phyloP scores from a whole-genome alignment of 352 stramenopile genomes.

The Phytophthora foliorum region DNA sequence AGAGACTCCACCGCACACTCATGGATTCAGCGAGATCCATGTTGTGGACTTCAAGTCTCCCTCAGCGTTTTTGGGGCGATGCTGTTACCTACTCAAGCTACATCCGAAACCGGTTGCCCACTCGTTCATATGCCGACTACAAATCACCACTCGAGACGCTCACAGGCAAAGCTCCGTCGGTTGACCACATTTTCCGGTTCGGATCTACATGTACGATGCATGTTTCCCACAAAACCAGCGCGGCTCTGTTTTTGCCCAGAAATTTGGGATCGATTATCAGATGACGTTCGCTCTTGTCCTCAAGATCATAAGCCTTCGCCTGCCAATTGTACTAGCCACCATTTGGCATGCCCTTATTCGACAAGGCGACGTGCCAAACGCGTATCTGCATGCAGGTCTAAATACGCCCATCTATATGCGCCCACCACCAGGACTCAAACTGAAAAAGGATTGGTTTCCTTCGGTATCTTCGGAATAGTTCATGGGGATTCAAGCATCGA shows the following conservation, averaged over 20 bases:
- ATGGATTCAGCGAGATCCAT: slow-evolving; percentile 7
- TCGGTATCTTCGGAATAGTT: background rate
- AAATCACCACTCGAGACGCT: background rate
- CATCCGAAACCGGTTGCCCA: background rate
- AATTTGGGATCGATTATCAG: background rate
- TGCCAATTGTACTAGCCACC: background rate
- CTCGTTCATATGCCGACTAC: background rate
- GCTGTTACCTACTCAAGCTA: background rate
- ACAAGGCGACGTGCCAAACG: slow-evolving; percentile 1
- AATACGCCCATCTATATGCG: background rate
- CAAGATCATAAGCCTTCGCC: background rate
- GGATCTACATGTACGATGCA: background rate
- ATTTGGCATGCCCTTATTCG: background rate
- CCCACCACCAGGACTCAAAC: background rate
- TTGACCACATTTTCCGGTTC: slow-evolving; percentile 3
- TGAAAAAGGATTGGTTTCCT: background rate
- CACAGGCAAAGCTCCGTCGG: background rate
- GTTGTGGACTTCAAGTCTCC: no score
- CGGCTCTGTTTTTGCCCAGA: no score
- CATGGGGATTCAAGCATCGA: background rate
- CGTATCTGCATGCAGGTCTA: background rate
- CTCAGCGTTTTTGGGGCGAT: slow-evolving; percentile 4
- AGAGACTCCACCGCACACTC: slow-evolving; percentile 10
- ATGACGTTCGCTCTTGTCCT: background rate
- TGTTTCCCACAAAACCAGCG: no score